These are phyloP conservation scores for Mycocentrospora acerina DNA, from an alignment of 2,329 filamentous ascomycete genomes.

Conservation along the genomic window DNA sequence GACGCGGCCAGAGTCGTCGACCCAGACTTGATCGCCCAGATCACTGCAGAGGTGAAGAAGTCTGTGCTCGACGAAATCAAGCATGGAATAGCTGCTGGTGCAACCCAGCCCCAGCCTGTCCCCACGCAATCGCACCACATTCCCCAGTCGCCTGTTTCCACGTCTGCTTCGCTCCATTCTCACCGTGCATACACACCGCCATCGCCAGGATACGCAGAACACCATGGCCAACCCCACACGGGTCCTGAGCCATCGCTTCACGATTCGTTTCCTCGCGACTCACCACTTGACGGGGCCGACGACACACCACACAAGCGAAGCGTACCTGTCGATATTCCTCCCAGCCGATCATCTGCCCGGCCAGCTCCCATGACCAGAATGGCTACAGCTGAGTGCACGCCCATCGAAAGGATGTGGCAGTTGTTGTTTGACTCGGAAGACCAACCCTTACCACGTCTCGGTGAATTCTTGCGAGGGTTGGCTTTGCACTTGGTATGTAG, in stretches of 20 bases:
- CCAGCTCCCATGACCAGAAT: slow-evolving; percentile 32
- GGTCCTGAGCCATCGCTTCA: too few relatives aligned
- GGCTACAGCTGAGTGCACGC: slow-evolving; percentile 40
- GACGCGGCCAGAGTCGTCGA: slow-evolving; percentile 55
- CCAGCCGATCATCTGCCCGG: slow-evolving; percentile 24
- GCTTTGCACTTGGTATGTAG: slow-evolving; percentile 69
- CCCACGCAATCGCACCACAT: slow-evolving; percentile 39
- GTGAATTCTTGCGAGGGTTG: slow-evolving; percentile 71
- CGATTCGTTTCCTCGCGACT: slow-evolving; percentile 29
- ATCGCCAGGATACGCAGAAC: slow-evolving; percentile 48
- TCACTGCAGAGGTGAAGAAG: slow-evolving; percentile 59
- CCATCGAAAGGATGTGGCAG: slow-evolving; percentile 72
- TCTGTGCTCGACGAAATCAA: slow-evolving; percentile 51
- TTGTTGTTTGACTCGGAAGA: slow-evolving; percentile 69
- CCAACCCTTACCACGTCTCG: slow-evolving; percentile 66
- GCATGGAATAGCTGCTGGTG: slow-evolving; percentile 38
- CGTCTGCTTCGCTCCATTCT: slow-evolving; percentile 51
- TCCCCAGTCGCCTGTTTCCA: slow-evolving; percentile 48
- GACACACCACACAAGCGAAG: slow-evolving; percentile 33
- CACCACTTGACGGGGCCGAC: slow-evolving; percentile 34
- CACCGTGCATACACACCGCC: slow-evolving; percentile 58
- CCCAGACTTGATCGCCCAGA: slow-evolving; percentile 62
- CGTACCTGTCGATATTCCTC: slow-evolving; percentile 26
- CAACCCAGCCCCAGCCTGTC: slow-evolving; percentile 31
- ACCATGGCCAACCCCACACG: slow-evolving; percentile 14